These are phyloP conservation scores for Deakozyma indianensis DNA, from an alignment of 805 yeast species.

Conservation along the genomic window DNA sequence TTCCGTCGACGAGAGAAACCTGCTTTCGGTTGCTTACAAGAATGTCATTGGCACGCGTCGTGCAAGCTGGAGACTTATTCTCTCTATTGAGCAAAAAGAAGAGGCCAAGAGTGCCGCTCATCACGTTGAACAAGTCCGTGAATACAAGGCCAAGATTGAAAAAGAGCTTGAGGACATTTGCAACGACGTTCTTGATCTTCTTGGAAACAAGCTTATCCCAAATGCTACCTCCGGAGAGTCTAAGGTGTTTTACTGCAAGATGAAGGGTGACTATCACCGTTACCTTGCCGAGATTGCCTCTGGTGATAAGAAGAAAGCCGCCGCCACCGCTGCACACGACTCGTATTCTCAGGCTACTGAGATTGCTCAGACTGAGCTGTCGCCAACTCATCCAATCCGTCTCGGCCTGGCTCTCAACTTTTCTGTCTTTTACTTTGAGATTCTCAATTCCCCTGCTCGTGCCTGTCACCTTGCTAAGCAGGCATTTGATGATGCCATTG, in stretches of 20 bases:
- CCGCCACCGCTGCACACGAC: conserved; percentile 84
- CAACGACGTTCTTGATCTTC: conserved; percentile 80
- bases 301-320: conserved; percentile 81
- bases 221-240: conserved; percentile 95
- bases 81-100: conserved; percentile 96
- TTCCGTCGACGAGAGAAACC: conserved; percentile 94
- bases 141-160: conserved; percentile 91
- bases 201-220: conserved; percentile 82
- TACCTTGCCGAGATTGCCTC: conserved; percentile 94
- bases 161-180: conserved; percentile 83
- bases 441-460: conserved; percentile 94
- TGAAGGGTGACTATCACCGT: conserved; percentile 99
- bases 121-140: conserved; percentile 81
- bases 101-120: conserved; percentile 88
- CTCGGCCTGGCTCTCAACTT: conserved; percentile 95
- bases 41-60: conserved; percentile 98
- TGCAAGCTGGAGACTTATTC: conserved; percentile 98
- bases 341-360: conserved; percentile 93
- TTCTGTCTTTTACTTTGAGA: conserved; percentile 97
- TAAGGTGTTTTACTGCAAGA: conserved; percentile 94
- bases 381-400: conserved; percentile 98
- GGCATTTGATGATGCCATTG: conserved; percentile 98
- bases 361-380: conserved; percentile 90
- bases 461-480: conserved; percentile 98
- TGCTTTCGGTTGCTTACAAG: conserved; percentile 93